Evolutionary conservation across 169 alveolate genomes (phyloP), one percentile per base, ranked within the genome.

Genomic region (Plasmodium billcollinsi): DNA sequence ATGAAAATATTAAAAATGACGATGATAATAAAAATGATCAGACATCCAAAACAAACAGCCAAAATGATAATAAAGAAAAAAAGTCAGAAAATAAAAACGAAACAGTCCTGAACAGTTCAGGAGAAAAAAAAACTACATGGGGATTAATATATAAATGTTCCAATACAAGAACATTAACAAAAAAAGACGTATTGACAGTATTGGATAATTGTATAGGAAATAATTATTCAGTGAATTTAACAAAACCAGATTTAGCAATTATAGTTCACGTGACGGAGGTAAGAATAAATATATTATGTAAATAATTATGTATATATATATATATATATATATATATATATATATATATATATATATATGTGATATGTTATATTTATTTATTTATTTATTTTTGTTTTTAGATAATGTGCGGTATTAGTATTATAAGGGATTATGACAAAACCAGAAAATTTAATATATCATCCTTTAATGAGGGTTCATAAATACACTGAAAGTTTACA

Each of bases 261-360:
- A 54, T 94, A 29, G 94, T 94, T 5, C 69, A 92, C 24, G 96
- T 94, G 3, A 93, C 93, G 11, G 94, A 94, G 95, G 96, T 94
- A 54, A 9, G 4, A 8, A n/a, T n/a, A 54, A 54, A 1, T 54
- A 90, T 72, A 52, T 24, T 3, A 24, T 47, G 11, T 71, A 24
- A 8, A 50, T 71, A 24, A 18, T 18, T 43, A 5, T 49, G 1
- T 47, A 7, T 47, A 5, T 62, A 24, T 63, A 24, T 63, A 63
- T 24, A 63, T 67, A 39, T 39, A 14, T 67, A 33, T 39, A n/a
- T 66, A 33, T 67, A 14, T 67, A 39, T 39, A 18, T 47, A 45
- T 21, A 21, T 73, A 11, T 39, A 9, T 20, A n/a, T 61, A 14
- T 58, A 11, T 56, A n/a, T 33, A 26, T 73, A 54, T 8, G n/a